These are phyloP conservation scores for Heterobasidion annosum DNA, from an alignment of 1,284 basidiomycete genomes.

Conservation along the genomic window DNA sequence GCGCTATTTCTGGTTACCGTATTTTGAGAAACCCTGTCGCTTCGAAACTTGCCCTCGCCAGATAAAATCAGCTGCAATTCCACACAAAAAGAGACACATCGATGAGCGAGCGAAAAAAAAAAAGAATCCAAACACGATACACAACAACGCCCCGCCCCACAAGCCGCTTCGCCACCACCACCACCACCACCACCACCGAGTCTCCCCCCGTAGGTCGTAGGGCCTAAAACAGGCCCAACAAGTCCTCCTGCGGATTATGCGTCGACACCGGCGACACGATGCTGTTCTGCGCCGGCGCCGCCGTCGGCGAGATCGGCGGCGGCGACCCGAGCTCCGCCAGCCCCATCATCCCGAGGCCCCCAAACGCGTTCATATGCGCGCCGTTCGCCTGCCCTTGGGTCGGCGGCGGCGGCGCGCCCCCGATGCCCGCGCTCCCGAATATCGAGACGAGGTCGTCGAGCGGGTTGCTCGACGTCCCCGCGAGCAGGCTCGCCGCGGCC, in stretches of 20 bases:
- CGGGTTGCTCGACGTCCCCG: constrained; percentile 75
- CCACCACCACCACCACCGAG: not conserved
- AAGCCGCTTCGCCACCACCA: not conserved
- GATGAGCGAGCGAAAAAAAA: not conserved
- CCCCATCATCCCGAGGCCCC: not conserved
- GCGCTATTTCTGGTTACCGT: too few relatives aligned
- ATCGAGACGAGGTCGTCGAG: constrained; percentile 88
- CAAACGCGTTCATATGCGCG: not conserved
- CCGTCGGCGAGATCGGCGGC: constrained; percentile 2
- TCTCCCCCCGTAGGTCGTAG: not conserved
- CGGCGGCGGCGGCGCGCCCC: constrained; percentile 12
- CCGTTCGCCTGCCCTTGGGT: constrained; percentile 13
- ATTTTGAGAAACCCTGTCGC: too few relatives aligned
- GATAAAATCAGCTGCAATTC: too few relatives aligned
- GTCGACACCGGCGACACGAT: constrained; percentile 7
- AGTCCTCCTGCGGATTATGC: constrained; percentile 34
- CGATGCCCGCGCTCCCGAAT: constrained; percentile 52
- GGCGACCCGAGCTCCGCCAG: not conserved
- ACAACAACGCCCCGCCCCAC: not conserved
- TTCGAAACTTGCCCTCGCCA: too few relatives aligned
- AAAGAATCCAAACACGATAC: not conserved
- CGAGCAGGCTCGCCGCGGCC: constrained; percentile 59
- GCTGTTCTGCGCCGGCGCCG: constrained; percentile 2
- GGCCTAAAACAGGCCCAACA: constrained; percentile 37
- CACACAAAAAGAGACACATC: too few relatives aligned